Evolutionary conservation across 305 asterid species (phyloP), one percentile per base, ranked within the genome.

Genomic region (Solanum chacoense): DNA sequence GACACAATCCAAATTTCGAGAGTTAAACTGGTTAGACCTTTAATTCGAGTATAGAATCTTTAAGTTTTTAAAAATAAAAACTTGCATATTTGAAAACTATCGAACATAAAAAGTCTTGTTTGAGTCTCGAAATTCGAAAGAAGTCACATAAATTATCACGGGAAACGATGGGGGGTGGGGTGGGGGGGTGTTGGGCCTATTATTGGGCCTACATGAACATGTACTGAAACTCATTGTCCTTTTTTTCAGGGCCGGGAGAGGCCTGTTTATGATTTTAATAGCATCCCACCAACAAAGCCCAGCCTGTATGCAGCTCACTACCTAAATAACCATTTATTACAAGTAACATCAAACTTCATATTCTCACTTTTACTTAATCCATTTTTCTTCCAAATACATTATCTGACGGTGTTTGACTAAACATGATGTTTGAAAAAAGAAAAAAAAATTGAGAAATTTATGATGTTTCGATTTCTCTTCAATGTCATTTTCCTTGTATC

Each of bases 221-320:
- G 38, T 36, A 71, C 37, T 12, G 59, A 28, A 78, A 86, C 75
- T 77, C 28, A 80, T 80, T 31, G 90, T 55, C 92, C 84, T 86
- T 73, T 88, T 69, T 28, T 16, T 81, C 38, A 59, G 84, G 89
- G 55, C 89, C 87, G 71, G 71, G 36, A 83, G 67, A 29, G 63
- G 87, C 88, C 90, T 72, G 14, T 9, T 59, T 63, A 11, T 71
- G 36, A 50, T 69, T 72, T 65, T 37, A 85, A 63, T 84, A 88
- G 77, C 37, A 78, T 38, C 45, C 22, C 74, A 80, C 28, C 75
- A 29, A 88, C 38, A 88, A 88, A 88, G 28, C 80, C 89, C 89
- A 89, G 80, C 76, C 89, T 88, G 92, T 90, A 40, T 84, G 88
- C 90, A 37, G 77, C 85, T 80, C 89, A 88, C 32, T 31, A 36